Percentiles rank a stretch among this genome's conserved stretches.
Evolutionary conservation across 345 rosid species (phyloP).

Genomic region (Stellera chamaejasme): DNA sequence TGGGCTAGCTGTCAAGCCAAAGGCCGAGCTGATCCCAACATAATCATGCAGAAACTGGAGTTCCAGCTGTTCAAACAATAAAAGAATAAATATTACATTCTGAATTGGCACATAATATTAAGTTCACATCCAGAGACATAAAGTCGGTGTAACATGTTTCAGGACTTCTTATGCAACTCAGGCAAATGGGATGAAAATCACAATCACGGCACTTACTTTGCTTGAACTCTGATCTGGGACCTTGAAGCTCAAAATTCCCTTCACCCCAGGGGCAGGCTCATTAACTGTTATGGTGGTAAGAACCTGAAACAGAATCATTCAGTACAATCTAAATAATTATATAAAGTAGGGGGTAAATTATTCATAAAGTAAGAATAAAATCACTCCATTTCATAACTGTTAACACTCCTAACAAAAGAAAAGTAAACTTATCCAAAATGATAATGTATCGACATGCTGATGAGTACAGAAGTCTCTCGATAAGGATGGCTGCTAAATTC

Average conservation of each 20-base stretch:
- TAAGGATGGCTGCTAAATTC: too few species aligned
- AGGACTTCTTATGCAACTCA: too few species aligned
- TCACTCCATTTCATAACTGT: too few species aligned
- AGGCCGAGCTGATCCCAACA: conserved; percentile 69
- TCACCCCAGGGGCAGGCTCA: conserved; percentile 89
- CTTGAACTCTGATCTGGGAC: conserved; percentile 94
- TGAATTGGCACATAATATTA: background rate
- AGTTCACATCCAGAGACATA: background rate
- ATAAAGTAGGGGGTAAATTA: background rate
- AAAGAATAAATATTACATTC: background rate
- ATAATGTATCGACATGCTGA: background rate
- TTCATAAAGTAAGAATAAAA: background rate
- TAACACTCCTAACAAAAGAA: background rate
- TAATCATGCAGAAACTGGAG: conserved; percentile 85
- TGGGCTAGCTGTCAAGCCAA: conserved; percentile 82
- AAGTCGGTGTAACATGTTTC: background rate
- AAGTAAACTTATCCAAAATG: background rate
- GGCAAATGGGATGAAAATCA: background rate
- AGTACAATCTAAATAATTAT: background rate
- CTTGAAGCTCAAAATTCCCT: conserved; percentile 70
- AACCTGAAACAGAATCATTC: conserved; percentile 35
- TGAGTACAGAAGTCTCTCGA: too few species aligned
- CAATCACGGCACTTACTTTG: conserved; percentile 39
- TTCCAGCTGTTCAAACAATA: conserved; percentile 49
- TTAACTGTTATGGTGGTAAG: conserved; percentile 66